Evolutionary conservation across 352 stramenopile species (phyloP), one percentile per base, ranked within the genome.

Genomic region (Globisporangium paddicum): DNA sequence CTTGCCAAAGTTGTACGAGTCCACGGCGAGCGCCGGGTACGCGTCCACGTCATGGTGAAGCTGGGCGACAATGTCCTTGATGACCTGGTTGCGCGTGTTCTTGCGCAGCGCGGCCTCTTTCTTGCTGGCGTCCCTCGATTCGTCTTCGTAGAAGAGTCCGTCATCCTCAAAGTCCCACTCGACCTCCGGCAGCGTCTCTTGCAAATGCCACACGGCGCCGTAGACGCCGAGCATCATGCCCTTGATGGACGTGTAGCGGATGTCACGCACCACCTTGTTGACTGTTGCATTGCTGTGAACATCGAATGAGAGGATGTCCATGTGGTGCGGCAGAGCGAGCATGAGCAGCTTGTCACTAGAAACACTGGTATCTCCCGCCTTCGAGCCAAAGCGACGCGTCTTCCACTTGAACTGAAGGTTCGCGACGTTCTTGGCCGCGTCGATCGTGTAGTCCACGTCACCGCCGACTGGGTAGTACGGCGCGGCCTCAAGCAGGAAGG

Each of bases 1-100:
- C 53, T 93, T 93, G 45, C 81, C 84, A 60, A 93, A 93, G 55
- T 84, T 86, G 66, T 93, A 93, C 62, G 71, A 77, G 60, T 93
- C 81, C 10, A 69, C 63, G 5, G 75, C 72, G 0, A 84, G 66
- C 18, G 64, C 58, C 1, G 74, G 71, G 52, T 78, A 88, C 58
- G 69, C 70, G n/a, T 78, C 45, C 26, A 75, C 75, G 55, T 93
- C 83, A 13, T 77, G 34, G 10, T 71, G 55, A 3, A 93, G 60
- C 23, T 73, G 66, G 18, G 70, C 54, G 13, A 72, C 18, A 34
- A 91, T 87, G 19, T 72, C 62, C 28, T 77, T 47, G 9, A 19
- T 68, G 0, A 50, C 74, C 18, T 60, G 64, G 7, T 55, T 52
- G 42, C 65, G 79, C 72, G 69, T 84, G 28, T 65, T 62, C 32